phyloP scores from a whole-genome alignment of 768 basidiomycete species.

The Amanita molliuscula region DNA sequence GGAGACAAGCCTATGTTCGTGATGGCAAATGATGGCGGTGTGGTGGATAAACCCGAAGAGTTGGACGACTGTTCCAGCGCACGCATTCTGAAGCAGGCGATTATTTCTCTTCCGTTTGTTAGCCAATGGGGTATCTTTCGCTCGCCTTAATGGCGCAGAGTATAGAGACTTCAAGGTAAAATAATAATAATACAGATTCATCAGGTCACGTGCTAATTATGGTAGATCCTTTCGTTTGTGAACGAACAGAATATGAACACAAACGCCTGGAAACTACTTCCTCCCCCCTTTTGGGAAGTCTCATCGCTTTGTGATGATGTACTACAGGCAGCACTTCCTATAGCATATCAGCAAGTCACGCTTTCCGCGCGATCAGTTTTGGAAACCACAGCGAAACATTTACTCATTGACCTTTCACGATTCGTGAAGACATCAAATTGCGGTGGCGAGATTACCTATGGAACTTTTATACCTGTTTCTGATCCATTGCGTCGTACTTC shows the following conservation, averaged over 20 bases:
- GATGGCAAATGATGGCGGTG: slow-evolving; percentile 44
- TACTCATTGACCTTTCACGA: not conserved
- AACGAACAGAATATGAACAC: slow-evolving; percentile 22
- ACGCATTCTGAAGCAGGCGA: slow-evolving; percentile 36
- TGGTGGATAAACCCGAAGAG: slow-evolving; percentile 6
- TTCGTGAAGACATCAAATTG: not conserved
- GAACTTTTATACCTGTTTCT: slow-evolving; percentile 11
- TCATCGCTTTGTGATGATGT: not conserved
- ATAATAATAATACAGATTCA: not conserved
- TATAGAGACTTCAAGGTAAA: slow-evolving; percentile 56
- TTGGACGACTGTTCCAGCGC: slow-evolving; percentile 7
- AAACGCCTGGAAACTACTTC: not conserved
- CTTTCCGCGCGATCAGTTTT: not conserved
- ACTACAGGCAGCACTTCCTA: not conserved
- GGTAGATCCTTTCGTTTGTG: slow-evolving; percentile 52
- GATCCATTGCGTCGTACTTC: slow-evolving; percentile 18
- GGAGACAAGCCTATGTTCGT: slow-evolving; percentile 53
- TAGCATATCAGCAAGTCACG: not conserved
- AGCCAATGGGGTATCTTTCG: slow-evolving; percentile 36
- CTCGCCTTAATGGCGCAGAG: slow-evolving; percentile 41
- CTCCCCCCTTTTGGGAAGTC: slow-evolving; percentile 7
- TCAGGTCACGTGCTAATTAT: not conserved
- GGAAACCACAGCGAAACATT: not conserved
- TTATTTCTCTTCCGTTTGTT: slow-evolving; percentile 39
- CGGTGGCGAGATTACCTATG: slow-evolving; percentile 10